phyloP scores from a whole-genome alignment of 2,329 filamentous ascomycete species.

The Cladophialophora carrionii region DNA sequence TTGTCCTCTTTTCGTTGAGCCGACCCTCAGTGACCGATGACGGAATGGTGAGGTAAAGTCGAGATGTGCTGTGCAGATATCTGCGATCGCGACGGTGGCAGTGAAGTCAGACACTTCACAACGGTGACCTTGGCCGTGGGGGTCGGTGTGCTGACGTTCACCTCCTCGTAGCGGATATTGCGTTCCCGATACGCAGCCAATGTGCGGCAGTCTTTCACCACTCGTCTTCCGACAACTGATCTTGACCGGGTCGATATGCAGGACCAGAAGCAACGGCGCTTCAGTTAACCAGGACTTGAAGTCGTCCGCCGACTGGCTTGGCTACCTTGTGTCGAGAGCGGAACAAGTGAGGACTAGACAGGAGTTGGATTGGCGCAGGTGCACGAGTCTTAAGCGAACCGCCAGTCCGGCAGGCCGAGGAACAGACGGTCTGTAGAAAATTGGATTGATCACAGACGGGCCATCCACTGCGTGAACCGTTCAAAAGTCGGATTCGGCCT shows the following conservation, averaged over 20 bases:
- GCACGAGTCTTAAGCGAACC: not conserved
- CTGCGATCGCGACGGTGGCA: not conserved
- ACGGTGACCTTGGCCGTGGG: not conserved
- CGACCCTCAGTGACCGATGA: conserved; percentile 7
- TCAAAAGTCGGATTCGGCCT: not conserved
- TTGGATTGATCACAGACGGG: not conserved
- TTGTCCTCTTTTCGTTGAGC: not conserved
- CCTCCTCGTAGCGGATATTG: conserved; percentile 1
- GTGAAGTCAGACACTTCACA: not conserved
- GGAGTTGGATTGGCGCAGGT: not conserved
- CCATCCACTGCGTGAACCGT: not conserved
- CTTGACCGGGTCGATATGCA: not conserved
- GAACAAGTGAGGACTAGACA: not conserved
- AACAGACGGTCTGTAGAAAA: conserved; percentile 1
- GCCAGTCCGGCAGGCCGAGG: not conserved
- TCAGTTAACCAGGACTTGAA: too few relatives aligned
- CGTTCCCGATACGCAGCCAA: conserved; percentile 6
- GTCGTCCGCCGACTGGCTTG: not conserved
- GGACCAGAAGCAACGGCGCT: not conserved
- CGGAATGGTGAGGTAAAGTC: conserved; percentile 3
- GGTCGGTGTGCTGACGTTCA: not conserved
- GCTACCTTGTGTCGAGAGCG: not conserved
- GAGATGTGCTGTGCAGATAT: not conserved
- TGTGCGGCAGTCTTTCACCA: not conserved
- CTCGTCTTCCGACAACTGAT: not conserved